Evolutionary conservation across 805 yeast genomes (phyloP).

Genomic region (Candida alai): DNA sequence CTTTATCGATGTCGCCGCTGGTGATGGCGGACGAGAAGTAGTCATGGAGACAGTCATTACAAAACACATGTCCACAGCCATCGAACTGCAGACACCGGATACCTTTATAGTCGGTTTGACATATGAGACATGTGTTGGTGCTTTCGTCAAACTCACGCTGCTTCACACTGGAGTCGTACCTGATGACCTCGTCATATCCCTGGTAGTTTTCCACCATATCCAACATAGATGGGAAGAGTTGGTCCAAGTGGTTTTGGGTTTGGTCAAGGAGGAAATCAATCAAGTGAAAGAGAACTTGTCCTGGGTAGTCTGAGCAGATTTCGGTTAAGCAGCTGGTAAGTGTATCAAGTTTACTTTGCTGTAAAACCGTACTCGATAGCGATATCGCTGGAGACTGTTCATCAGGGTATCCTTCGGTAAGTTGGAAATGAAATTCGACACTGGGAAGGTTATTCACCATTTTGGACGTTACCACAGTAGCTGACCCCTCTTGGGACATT

Average conservation of each 20-base stretch:
- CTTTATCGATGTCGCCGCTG: conserved; percentile 45
- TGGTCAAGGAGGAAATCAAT: conserved; percentile 36
- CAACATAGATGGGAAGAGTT: conserved; percentile 9
- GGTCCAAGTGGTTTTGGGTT: conserved; percentile 15
- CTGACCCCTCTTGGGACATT: background rate
- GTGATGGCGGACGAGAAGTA: conserved; percentile 41
- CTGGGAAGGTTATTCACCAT: conserved; percentile 28
- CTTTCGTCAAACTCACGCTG: conserved; percentile 24
- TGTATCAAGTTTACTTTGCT: conserved; percentile 7
- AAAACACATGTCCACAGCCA: conserved; percentile 49
- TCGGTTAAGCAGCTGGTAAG: conserved; percentile 16
- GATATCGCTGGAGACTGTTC: conserved; percentile 20
- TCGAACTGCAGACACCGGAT: conserved; percentile 29
- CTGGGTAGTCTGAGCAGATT: conserved; percentile 34
- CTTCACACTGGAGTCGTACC: conserved; percentile 18
- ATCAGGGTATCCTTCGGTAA: conserved; percentile 36
- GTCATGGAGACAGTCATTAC: conserved; percentile 41
- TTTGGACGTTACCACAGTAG: background rate
- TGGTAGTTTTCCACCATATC: conserved; percentile 8
- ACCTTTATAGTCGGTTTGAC: conserved; percentile 50
- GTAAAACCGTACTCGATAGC: conserved; percentile 11
- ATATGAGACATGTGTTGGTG: conserved; percentile 53
- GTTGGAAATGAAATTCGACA: conserved; percentile 20
- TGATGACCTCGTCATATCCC: conserved; percentile 13
- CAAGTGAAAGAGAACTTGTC: conserved; percentile 39